phyloP scores from a whole-genome alignment of 2,329 filamentous ascomycete species.

The Intubia oerlemansii region DNA sequence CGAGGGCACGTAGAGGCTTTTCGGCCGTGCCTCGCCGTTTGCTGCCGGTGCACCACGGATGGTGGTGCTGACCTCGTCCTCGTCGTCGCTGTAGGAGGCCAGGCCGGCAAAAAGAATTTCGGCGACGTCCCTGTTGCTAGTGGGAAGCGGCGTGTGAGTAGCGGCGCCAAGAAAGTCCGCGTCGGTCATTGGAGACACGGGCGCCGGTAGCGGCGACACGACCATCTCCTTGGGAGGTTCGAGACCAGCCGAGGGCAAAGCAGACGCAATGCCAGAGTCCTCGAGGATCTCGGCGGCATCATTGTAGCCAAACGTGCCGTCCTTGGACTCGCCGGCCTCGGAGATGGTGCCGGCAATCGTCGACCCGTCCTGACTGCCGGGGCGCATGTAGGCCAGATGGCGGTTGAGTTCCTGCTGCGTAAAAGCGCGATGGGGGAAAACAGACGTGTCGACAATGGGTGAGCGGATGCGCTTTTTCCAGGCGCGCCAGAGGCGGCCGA shows the following conservation, averaged over 20 bases:
- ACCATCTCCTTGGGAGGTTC: too few relatives aligned
- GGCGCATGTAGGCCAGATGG: too few relatives aligned
- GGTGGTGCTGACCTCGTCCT: conserved; percentile 20
- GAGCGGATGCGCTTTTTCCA: conserved; percentile 75
- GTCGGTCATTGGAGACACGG: too few relatives aligned
- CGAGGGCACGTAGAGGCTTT: conserved; percentile 21
- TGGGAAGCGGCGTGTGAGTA: conserved; percentile 45
- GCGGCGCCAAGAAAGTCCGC: conserved; percentile 23
- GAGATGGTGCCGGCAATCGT: conserved; percentile 18
- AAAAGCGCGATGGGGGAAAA: too few relatives aligned
- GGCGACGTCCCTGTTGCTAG: conserved; percentile 44
- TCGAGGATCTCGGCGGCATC: too few relatives aligned
- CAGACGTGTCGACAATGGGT: too few relatives aligned
- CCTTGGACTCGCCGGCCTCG: not conserved
- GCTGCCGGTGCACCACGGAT: not conserved
- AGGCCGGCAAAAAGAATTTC: conserved; percentile 67
- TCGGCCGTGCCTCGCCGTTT: conserved; percentile 21
- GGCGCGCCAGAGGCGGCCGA: conserved; percentile 79
- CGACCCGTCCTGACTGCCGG: conserved; percentile 17
- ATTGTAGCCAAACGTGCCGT: too few relatives aligned
- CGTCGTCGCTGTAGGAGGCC: conserved; percentile 39
- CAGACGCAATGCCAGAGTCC: too few relatives aligned
- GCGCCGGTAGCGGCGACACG: too few relatives aligned
- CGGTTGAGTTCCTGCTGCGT: too few relatives aligned
- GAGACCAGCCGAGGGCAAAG: too few relatives aligned